Base-by-base conservation (phyloP, 495 filamentous ascomycete genomes). In the Neurospora tetrasperma region DNA sequence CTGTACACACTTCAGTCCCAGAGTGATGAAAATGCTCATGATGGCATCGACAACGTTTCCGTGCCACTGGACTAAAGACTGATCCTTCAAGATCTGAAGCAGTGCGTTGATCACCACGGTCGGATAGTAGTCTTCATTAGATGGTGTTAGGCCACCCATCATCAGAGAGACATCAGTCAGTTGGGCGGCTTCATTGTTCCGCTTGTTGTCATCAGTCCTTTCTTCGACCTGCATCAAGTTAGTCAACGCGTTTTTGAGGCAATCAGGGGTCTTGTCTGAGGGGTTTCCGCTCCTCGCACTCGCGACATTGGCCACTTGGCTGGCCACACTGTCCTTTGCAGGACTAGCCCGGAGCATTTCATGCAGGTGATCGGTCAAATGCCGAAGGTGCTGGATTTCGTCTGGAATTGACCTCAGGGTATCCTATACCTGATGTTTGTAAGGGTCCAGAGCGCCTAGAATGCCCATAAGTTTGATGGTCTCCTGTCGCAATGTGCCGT, bases 1-100 rank as follows among this genome's bases (percentile, higher is more conserved):
- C 3, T 93, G 91, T 41, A 99, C 94, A 78, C 96, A 98, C 79
- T 98, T 97, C 74, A 97, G 80, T 2, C 96, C 96, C 70, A 98
- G 84, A 8, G 96, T 98, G 76, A 95, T 93, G 83, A 98, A 99
- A 71, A 98, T 98, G 72, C 92, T 97, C 88, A 99, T 98, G 74
- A 99, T 95, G 1, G 96, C 95, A 80, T 98, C 96, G 73, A 99
- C 94, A n/a, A 98, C 96, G 10, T 90, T 90, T 3, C 94, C 96
- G 78, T 99, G 96, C 77, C 96, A 93, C 75, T 95, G 91, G 7
- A 89, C 86, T 66, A 98, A 83, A 3, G 96, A 97, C 54, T 89
- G 89, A 77, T 99, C 96, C 75, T 93, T 93, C 54, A 99, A 82
- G 71, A 99, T 93, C 70, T 93, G 90, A 78, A 98, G 89, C 62